Percentiles rank a stretch among this genome's conserved stretches.
phyloP scores from a whole-genome alignment of 352 stramenopile genomes.

The Pythium insidiosum region DNA sequence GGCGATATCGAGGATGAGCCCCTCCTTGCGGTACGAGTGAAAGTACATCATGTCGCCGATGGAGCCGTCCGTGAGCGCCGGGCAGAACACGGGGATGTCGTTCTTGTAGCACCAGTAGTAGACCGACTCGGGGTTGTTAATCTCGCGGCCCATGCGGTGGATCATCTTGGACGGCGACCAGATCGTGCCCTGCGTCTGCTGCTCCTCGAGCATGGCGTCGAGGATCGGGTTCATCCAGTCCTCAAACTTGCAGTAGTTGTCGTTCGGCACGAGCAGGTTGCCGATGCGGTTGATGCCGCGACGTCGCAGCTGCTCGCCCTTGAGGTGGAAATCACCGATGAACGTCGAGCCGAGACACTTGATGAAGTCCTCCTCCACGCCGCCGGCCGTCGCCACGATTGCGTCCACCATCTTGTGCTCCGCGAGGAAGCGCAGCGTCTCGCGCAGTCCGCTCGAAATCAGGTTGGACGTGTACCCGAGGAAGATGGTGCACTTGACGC shows the following conservation, averaged over 20 bases:
- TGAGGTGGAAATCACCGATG: constrained; percentile 97
- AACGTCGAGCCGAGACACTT: constrained; percentile 99
- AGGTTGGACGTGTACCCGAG: constrained; percentile 99
- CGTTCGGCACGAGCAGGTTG: constrained; percentile 99
- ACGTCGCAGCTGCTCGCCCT: constrained; percentile 86
- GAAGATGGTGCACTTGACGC: constrained; percentile 97
- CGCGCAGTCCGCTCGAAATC: constrained; percentile 97
- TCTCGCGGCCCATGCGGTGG: constrained; percentile 93
- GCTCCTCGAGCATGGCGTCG: constrained; percentile 96
- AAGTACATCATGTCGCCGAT: constrained; percentile 99
- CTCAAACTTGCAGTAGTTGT: constrained; percentile 99
- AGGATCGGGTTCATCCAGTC: constrained; percentile 97
- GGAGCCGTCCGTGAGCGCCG: constrained; percentile 97
- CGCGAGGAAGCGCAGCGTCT: constrained; percentile 96
- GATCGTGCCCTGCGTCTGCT: constrained; percentile 84
- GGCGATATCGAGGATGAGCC: constrained; percentile 96
- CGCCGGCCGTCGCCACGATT: constrained; percentile 91
- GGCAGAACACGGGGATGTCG: constrained; percentile 99
- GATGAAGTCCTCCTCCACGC: constrained; percentile 98
- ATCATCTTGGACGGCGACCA: constrained; percentile 99
- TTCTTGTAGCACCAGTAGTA: constrained; percentile 99
- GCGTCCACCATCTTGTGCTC: constrained; percentile 99
- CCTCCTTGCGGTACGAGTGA: constrained; percentile 97
- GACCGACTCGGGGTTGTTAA: constrained; percentile 97
- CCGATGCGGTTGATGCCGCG: constrained; percentile 99